These are phyloP conservation scores for Yamagishiella unicocca DNA, from an alignment of 139 green algal species.

Conservation along the genomic window DNA sequence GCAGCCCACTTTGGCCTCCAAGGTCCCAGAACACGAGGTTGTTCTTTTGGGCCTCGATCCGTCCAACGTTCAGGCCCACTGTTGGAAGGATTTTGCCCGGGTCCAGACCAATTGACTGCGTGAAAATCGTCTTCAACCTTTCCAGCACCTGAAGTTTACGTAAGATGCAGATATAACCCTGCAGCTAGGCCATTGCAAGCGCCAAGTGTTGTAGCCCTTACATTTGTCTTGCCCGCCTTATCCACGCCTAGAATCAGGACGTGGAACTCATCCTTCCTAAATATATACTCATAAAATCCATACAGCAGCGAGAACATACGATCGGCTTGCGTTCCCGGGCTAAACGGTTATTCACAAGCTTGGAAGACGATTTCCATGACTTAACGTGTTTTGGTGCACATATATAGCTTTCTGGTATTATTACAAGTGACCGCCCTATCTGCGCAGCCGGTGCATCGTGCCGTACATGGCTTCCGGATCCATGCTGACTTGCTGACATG, in stretches of 20 bases:
- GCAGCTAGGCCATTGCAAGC: too few relatives aligned
- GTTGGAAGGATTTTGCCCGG: constrained; percentile 93
- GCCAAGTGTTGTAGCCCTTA: too few relatives aligned
- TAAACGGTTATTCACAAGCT: neutral
- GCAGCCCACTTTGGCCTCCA: constrained; percentile 81
- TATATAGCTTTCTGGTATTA: neutral
- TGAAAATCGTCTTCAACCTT: constrained; percentile 89
- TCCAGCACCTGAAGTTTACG: constrained; percentile 84
- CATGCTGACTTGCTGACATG: too few relatives aligned
- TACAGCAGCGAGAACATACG: constrained; percentile 91
- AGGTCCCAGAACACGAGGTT: constrained; percentile 96
- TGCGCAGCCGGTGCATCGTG: too few relatives aligned
- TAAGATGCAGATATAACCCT: too few relatives aligned
- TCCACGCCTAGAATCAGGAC: constrained; percentile 94
- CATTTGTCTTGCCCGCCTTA: constrained; percentile 92
- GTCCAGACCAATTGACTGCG: constrained; percentile 78
- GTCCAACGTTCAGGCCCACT: constrained; percentile 94
- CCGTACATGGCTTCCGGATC: too few relatives aligned
- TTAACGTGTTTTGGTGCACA: neutral
- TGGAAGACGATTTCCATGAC: neutral
- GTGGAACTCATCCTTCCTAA: constrained; percentile 91
- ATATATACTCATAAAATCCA: constrained; percentile 86
- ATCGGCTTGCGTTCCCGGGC: neutral
- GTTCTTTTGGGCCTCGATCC: constrained; percentile 74
- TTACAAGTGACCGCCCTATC: neutral